Evolutionary conservation across 495 filamentous ascomycete species (phyloP), one percentile per base, ranked within the genome.

Genomic region (Elaphomyces granulatus): DNA sequence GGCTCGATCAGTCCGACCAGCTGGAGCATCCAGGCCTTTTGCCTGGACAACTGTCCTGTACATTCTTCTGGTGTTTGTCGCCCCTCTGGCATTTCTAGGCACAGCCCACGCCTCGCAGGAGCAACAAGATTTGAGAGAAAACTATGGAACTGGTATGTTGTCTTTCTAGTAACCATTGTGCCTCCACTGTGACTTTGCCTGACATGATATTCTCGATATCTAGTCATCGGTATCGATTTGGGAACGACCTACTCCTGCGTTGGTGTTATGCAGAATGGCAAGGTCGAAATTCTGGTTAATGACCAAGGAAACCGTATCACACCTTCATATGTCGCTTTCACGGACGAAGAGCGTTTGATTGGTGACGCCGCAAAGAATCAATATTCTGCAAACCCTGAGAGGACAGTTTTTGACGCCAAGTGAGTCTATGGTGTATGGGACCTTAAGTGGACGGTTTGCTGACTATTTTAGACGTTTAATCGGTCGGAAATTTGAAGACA

Each of bases 301-400:
- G 86, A 90, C 64, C 86, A 94, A 74, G 88, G 88, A 77, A 90
- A 98, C 78, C 83, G 88, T 67, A 96, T 98, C 47, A 98, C 88
- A 45, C 90, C 90, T 20, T 95, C 87, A 38, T 99, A 94, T 63
- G 92, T 99, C 49, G 92, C 92, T 52, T 99, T 88, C 61, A 99
- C 85, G 60, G 88, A 95, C 53, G 90, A 96, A 46, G 92, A 96
- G 62, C 77, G 92, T 50, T 70, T 99, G 37, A 86, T 99, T 47
- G 92, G 92, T 74, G 92, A 96, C 66, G 88, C 92, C 47, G 92
- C 92, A 42, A 99, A 99, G 82, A 95, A 99, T 70, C 92, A 96
- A 74, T 93, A 86, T 56, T 82, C 92, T 40, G 72, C 83, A 43
- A 96, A 99, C 72, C 92, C 92, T 32, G 60, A 60, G 46, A 72